These are phyloP conservation scores for Starmerella gropengiesseri DNA, from an alignment of 805 yeast genomes.

Conservation along the genomic window DNA sequence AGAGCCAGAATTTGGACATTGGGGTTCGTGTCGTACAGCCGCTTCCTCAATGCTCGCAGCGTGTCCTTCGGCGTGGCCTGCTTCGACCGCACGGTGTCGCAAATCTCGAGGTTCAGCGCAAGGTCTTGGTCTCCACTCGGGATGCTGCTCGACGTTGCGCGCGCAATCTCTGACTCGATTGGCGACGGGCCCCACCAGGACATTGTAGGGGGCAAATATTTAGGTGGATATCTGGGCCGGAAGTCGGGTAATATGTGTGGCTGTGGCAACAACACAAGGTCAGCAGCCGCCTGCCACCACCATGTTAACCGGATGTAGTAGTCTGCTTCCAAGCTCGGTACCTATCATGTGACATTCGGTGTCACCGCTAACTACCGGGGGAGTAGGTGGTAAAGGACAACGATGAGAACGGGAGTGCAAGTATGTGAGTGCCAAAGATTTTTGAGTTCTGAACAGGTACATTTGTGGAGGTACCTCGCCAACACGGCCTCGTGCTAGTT, in stretches of 20 bases:
- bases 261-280: conserved; percentile 2
- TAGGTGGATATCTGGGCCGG: no score
- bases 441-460: no score
- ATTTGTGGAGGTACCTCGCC: no score
- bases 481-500: no score
- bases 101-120: conserved; percentile 64
- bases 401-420: no score
- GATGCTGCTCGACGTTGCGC: conserved; percentile 48
- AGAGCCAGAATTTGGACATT: conserved; percentile 66
- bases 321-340: no score
- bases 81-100: conserved; percentile 77
- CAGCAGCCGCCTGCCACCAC: background rate
- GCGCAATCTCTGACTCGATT: conserved; percentile 53
- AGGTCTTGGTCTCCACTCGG: conserved; percentile 82
- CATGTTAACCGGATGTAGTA: background rate
- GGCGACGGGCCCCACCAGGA: conserved; percentile 33
- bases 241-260: background rate
- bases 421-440: no score
- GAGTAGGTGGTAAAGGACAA: no score
- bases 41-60: conserved; percentile 70
- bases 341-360: no score
- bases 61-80: conserved; percentile 69
- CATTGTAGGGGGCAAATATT: no score
- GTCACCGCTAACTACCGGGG: no score
- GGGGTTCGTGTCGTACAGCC: conserved; percentile 64